Percentiles rank a stretch among this genome's conserved stretches.
Conservation (phyloP, 805 yeast species). For the Danielozyma ontarioensis region DNA sequence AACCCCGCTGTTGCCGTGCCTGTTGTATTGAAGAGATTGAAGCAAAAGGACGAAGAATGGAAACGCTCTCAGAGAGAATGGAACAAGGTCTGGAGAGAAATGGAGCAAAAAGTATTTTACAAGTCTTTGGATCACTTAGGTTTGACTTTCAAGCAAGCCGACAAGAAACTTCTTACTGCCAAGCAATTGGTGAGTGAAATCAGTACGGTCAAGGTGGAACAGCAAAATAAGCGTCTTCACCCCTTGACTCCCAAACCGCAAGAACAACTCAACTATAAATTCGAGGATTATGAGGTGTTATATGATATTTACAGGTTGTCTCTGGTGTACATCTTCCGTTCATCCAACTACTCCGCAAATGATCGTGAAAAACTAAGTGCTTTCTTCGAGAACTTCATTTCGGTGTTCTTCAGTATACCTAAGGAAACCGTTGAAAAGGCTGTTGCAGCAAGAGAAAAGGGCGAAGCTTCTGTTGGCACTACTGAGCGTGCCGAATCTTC, state of each 20-base stretch:
- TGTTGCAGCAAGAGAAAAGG: conserved; percentile 14
- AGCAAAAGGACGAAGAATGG: conserved; percentile 99
- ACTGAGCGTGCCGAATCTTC: conserved; percentile 12
- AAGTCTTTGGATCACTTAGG: conserved; percentile 95
- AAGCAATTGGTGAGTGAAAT: conserved; percentile 89
- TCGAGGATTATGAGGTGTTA: conserved; percentile 63
- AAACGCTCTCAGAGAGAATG: conserved; percentile 96
- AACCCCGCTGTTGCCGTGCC: conserved; percentile 96
- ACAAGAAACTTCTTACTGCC: conserved; percentile 84
- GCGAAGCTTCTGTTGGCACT: conserved; percentile 3
- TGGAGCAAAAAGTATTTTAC: conserved; percentile 91
- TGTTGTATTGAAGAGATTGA: conserved; percentile 82
- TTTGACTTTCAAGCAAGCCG: conserved; percentile 93
- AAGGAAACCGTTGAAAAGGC: conserved; percentile 42
- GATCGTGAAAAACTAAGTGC: conserved; percentile 76
- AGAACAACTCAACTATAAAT: conserved; percentile 57
- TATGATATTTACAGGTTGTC: conserved; percentile 69
- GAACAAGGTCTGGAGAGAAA: conserved; percentile 98
- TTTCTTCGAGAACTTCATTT: conserved; percentile 65
- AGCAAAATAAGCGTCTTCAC: conserved; percentile 76
- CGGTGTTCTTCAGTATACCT: conserved; percentile 65
- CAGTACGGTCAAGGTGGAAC: conserved; percentile 88
- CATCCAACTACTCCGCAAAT: conserved; percentile 68
- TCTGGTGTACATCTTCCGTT: conserved; percentile 59
- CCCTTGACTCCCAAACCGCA: conserved; percentile 87